Percentiles rank a stretch among this genome's conserved stretches.
These are phyloP conservation scores for Ustilago sp. DNA, from an alignment of 1,284 basidiomycete species.

Conservation along the genomic window DNA sequence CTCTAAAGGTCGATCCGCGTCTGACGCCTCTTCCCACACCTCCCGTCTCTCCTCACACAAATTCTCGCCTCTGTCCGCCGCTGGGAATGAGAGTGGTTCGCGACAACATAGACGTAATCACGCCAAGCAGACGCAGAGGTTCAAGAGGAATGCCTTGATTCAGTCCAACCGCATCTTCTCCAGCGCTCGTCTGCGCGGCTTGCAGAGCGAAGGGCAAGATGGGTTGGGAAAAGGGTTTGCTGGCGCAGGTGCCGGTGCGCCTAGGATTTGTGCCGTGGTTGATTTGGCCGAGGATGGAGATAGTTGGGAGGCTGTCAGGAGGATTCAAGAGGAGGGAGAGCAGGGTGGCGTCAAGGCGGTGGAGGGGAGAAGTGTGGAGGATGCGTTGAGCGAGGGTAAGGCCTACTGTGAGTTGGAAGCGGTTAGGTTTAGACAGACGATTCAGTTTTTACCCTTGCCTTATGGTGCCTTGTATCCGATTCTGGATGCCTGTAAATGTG, in stretches of 20 bases:
- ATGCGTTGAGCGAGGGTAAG: conserved; percentile 33
- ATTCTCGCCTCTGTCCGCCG: conserved; percentile 49
- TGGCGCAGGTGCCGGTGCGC: conserved; percentile 75
- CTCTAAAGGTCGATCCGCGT: conserved; percentile 54
- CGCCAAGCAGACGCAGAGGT: conserved; percentile 61
- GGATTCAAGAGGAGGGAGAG: conserved; percentile 78
- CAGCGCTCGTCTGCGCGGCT: conserved; percentile 7
- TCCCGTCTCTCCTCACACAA: conserved; percentile 52
- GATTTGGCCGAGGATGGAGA: conserved; percentile 80
- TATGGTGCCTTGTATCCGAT: conserved; percentile 76
- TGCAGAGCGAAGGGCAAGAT: conserved; percentile 29
- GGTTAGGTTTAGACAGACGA: conserved; percentile 86
- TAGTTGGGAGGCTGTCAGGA: conserved; percentile 73
- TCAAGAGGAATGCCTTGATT: conserved; percentile 63
- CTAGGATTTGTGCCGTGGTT: conserved; percentile 82
- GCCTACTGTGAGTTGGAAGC: conserved; percentile 71
- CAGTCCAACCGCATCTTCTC: conserved; percentile 62
- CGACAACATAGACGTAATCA: conserved; percentile 61
- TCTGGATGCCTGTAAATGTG: conserved; percentile 86
- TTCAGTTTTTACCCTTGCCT: conserved; percentile 81
- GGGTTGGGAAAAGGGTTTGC: conserved; percentile 73
- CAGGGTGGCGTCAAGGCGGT: conserved; percentile 71
- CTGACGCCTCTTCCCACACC: conserved; percentile 26
- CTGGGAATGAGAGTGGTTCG: conserved; percentile 57
- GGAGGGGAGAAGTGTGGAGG: conserved; percentile 53